Evolutionary conservation across 2,329 filamentous ascomycete species (phyloP).

Genomic region (Alternaria tenuissima): DNA sequence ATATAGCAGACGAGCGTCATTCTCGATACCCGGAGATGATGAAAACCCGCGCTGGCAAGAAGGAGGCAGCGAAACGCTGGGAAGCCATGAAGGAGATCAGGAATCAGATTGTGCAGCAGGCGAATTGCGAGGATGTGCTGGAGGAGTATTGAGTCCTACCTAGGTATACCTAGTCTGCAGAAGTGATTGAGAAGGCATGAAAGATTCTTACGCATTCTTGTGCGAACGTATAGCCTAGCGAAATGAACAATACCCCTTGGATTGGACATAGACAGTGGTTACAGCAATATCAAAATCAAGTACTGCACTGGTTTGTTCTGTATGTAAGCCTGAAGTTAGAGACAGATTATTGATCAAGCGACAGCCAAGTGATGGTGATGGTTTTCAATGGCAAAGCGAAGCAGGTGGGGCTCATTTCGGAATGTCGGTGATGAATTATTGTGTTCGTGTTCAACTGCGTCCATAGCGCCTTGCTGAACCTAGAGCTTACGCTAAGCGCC

Average conservation of each 20-base stretch:
- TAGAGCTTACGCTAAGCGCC: background rate
- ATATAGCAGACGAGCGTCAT: constrained; percentile 21
- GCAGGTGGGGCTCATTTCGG: background rate
- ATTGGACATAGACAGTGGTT: background rate
- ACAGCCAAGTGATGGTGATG: too few species aligned
- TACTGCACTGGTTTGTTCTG: background rate
- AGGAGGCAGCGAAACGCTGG: constrained; percentile 25
- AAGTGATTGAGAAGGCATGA: background rate
- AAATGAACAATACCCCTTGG: background rate
- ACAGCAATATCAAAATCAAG: background rate
- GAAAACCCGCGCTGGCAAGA: constrained; percentile 30
- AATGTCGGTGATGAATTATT: background rate
- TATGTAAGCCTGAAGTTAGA: background rate
- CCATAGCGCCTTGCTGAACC: background rate
- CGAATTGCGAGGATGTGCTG: constrained; percentile 19
- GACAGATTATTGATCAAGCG: background rate
- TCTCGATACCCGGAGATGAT: constrained; percentile 19
- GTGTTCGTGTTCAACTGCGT: background rate
- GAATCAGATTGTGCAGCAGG: constrained; percentile 10
- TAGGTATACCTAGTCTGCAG: too few species aligned
- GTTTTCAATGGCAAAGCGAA: background rate
- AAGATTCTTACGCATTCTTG: background rate
- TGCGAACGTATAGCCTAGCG: background rate
- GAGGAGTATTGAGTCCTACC: background rate
- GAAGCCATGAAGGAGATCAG: constrained; percentile 21